Evolutionary conservation across 2,329 filamentous ascomycete species (phyloP), one percentile per base, ranked within the genome.

Genomic region (Ramichloridium luteum): DNA sequence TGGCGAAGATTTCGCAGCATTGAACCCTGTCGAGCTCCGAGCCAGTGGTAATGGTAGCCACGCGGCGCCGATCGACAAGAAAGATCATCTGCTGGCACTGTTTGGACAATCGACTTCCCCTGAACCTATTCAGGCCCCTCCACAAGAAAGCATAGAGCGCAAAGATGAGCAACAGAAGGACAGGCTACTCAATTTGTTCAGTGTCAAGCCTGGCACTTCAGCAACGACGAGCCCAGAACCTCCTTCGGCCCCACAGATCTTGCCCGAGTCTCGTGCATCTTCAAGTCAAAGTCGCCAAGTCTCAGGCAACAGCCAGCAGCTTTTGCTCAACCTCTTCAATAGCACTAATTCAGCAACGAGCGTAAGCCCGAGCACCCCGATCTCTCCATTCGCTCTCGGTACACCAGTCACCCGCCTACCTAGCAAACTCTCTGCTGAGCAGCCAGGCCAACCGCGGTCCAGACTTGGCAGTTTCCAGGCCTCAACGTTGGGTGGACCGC

Each of bases 331-430:
- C 33, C 40, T 53, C 4, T 53, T 54, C 36, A 50, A 39, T 13
- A 40, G 39, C 17, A 39, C 43, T 3, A 28, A 25, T 20, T 35
- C 30, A 23, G 13, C 4, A 16, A 11, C 35, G 32, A 34, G 30
- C 15, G 16, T 29, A 10, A 51, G 47, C 15, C 46, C 49, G 8
- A 45, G 44, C 12, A 51, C 50, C 6, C 50, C 51, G 2, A 49
- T 50, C 25, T 48, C 45, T 8, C 51, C 51, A 2, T 52, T 52
- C 37, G 43, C 42, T 10, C 48, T 53, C 13, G 44, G 50, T 4
- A 48, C 50, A n/a, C 47, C 47, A 4, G 41, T 40, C 9, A 35
- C 35, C 6, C n/a, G 8, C 20, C 20, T n/a, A 23, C 20, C n/a
- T 8, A n/a, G 20, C 20, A 23, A 23, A 8, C 20, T n/a, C 8